Base-by-base conservation (phyloP, 805 yeast species). In the Scheffersomyces ergatensis region DNA sequence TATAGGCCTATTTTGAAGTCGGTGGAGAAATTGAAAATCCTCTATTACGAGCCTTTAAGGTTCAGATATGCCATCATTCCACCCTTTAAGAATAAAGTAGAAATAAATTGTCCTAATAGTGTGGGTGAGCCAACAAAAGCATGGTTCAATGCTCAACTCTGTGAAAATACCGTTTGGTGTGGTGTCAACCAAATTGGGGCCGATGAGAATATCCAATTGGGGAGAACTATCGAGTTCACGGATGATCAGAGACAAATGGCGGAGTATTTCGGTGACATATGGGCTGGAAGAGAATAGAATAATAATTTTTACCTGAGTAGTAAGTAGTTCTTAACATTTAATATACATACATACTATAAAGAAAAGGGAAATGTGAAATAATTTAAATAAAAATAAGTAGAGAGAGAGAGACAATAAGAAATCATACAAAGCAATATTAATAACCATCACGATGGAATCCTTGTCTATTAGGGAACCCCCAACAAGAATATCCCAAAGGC, bases 381-480 rank as follows among this genome's bases (percentile, higher is more conserved):
- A n/a, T n/a, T n/a, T n/a, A n/a, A n/a, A n/a, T n/a, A n/a, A n/a
- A n/a, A n/a, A n/a, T n/a, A n/a, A n/a, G n/a, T n/a, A n/a, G n/a
- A n/a, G n/a, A n/a, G n/a, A n/a, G n/a, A n/a, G n/a, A n/a, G n/a
- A n/a, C n/a, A n/a, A n/a, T n/a, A n/a, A n/a, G n/a, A n/a, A n/a
- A n/a, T n/a, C n/a, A n/a, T n/a, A n/a, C n/a, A n/a, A n/a, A n/a
- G n/a, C n/a, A n/a, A n/a, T n/a, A n/a, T n/a, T n/a, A n/a, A n/a
- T n/a, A n/a, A n/a, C n/a, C n/a, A n/a, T n/a, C n/a, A n/a, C n/a
- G n/a, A n/a, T n/a, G n/a, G n/a, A n/a, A n/a, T 19, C n/a, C n/a
- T n/a, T n/a, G n/a, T n/a, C n/a, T n/a, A 44, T 74, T 72, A 5
- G 80, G 80, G 67, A 70, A 61, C 2, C 72, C 80, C 69, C 71